Base-by-base conservation (phyloP, 2,329 filamentous ascomycete genomes). In the Lojkania enalia region DNA sequence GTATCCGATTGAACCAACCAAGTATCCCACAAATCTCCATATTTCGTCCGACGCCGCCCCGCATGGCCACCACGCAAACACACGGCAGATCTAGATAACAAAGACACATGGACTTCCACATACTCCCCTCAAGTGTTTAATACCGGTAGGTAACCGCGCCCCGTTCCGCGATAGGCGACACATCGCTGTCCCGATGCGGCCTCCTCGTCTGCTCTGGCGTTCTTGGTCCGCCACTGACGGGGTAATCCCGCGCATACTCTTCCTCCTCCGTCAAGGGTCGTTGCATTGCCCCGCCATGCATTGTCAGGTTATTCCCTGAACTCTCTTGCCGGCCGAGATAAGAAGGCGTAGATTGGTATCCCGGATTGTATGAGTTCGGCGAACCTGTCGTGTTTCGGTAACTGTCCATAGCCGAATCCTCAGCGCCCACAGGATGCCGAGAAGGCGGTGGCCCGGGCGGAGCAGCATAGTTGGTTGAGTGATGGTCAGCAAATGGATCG, bases 311-410 rank as follows among this genome's bases (percentile, higher is more conserved):
- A 44, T 73, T 69, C 3, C 58, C 65, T 20, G 72, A 69, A 44
- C 71, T 74, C 48, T 69, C 63, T 55, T 77, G 74, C 31, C 74
- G 57, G 2, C 70, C 67, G 20, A 75, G 51, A 47, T 75, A 76
- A 3, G 66, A 71, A 3, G 70, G 69, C 18, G 72, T 75, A 14
- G 61, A 60, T 39, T 70, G 62, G 33, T 64, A 73, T 1, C 61
- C 57, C 2, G 66, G 62, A 18, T 67, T 57, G 36, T 67, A 69
- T 0, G 63, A 56, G 18, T 57, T 54, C n/a, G 55, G 51, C 13
- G 58, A 49, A 23, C 52, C 54, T 4, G 48, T 23, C 14, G 38
- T 30, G 15, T 45, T 27, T n/a, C n/a, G n/a, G n/a, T n/a, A n/a
- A n/a, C n/a, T n/a, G n/a, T n/a, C n/a, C n/a, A n/a, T n/a, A n/a